Percentiles rank a stretch among this genome's conserved stretches.
Conservation (phyloP, 2,329 filamentous ascomycete species). For the Ophiostoma sp. region DNA sequence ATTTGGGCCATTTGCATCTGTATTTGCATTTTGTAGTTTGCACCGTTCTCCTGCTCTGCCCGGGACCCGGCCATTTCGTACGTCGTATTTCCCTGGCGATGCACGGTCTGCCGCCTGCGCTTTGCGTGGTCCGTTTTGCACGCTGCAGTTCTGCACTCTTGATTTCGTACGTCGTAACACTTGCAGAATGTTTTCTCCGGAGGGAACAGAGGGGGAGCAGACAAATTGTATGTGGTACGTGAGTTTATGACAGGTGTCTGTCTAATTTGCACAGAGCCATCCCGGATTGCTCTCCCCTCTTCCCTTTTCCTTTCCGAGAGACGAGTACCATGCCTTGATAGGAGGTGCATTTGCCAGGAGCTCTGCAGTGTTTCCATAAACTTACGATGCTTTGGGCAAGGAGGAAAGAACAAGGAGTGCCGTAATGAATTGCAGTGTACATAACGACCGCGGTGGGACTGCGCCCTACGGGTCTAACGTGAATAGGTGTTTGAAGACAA, state of each 20-base stretch:
- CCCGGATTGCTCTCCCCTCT: background rate
- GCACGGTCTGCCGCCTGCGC: background rate
- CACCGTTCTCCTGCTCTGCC: background rate
- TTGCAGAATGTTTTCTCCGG: constrained; percentile 1
- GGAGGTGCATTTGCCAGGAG: background rate
- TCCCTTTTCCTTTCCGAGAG: background rate
- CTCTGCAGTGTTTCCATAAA: background rate
- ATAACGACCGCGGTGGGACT: background rate
- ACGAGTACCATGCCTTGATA: background rate
- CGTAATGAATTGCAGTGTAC: background rate
- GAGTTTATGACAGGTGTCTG: background rate
- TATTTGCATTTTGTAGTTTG: background rate
- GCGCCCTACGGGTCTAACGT: constrained; percentile 7
- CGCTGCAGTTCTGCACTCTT: background rate
- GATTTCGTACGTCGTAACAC: constrained; percentile 1
- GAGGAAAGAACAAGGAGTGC: background rate
- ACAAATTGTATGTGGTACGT: background rate
- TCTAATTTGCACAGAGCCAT: background rate
- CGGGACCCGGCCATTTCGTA: background rate
- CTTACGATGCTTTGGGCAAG: background rate
- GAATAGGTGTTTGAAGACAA: background rate
- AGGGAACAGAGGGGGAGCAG: background rate
- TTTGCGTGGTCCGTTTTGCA: background rate
- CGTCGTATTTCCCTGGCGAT: background rate
- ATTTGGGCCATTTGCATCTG: background rate